Conservation (phyloP, 2,329 filamentous ascomycete genomes). For the Nemania sp. region DNA sequence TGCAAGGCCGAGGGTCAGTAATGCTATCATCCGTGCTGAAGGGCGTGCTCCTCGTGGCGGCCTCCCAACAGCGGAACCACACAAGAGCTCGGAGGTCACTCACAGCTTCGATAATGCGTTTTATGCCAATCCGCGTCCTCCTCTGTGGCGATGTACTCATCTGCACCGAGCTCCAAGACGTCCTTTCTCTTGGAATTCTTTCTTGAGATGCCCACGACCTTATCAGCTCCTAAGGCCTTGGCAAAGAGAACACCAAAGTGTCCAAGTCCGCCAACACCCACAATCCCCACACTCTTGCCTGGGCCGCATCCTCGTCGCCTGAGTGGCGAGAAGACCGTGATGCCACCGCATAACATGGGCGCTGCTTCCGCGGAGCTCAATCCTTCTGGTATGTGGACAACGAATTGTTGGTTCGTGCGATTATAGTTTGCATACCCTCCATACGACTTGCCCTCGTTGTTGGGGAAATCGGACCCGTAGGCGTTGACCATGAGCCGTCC, state of each 20-base stretch:
- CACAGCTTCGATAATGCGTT: constrained; percentile 50
- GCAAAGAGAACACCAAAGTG: constrained; percentile 73
- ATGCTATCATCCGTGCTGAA: background rate
- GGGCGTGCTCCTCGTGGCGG: background rate
- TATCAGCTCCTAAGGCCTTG: constrained; percentile 66
- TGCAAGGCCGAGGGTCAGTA: constrained; percentile 1
- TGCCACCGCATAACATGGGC: constrained; percentile 72
- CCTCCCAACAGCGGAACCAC: background rate
- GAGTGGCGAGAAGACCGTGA: constrained; percentile 69
- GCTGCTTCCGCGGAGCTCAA: constrained; percentile 50
- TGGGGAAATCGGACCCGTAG: constrained; percentile 56
- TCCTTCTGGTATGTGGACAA: constrained; percentile 50
- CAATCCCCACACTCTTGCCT: constrained; percentile 69
- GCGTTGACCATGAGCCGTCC: constrained; percentile 50
- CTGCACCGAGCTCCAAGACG: constrained; percentile 61
- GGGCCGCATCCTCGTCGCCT: constrained; percentile 67
- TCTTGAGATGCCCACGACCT: constrained; percentile 63
- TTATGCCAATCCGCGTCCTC: constrained; percentile 60
- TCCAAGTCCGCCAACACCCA: constrained; percentile 71
- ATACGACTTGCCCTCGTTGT: constrained; percentile 60
- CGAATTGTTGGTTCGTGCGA: constrained; percentile 50
- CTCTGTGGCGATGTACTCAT: constrained; percentile 50
- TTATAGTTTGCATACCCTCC: constrained; percentile 55
- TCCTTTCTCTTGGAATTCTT: constrained; percentile 58
- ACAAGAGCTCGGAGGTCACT: background rate